Conservation (phyloP, 345 rosid genomes). For the Populus davidiana region DNA sequence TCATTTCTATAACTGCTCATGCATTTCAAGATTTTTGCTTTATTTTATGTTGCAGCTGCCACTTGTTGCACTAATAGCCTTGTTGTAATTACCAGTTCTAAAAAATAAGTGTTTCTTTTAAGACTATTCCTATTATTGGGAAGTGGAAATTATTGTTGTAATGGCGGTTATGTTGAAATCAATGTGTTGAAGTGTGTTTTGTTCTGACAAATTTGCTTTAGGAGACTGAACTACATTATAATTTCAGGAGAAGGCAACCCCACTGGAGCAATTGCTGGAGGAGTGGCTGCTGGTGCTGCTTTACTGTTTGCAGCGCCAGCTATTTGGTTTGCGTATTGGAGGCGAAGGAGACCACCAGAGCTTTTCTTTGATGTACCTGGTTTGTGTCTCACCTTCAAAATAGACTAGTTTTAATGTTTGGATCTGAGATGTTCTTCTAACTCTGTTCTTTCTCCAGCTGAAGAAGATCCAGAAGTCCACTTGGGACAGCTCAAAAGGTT, state of each 20-base stretch:
- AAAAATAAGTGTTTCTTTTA: background rate
- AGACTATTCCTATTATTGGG: background rate
- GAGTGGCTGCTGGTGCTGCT: conserved; percentile 40
- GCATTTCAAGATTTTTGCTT: background rate
- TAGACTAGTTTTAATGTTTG: background rate
- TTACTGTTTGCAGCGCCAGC: conserved; percentile 36
- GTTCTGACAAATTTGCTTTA: background rate
- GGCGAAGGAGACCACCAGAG: conserved; percentile 27
- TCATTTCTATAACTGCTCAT: background rate
- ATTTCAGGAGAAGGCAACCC: conserved; percentile 21
- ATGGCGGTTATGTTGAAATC: conserved; percentile 4
- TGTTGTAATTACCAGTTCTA: background rate
- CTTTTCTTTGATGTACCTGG: conserved; percentile 36
- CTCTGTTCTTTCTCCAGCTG: conserved; percentile 13
- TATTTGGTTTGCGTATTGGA: conserved; percentile 28
- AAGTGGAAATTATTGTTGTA: background rate
- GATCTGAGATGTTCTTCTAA: background rate
- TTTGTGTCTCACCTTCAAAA: conserved; percentile 14
- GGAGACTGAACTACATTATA: background rate
- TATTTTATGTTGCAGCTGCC: background rate
- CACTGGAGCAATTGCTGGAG: conserved; percentile 37
- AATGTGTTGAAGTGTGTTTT: background rate
- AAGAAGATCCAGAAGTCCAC: conserved; percentile 36
- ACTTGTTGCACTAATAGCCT: background rate
- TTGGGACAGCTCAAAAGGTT: conserved; percentile 34